Base-by-base conservation (phyloP, 371 early-diverging fungal species). In the Mucor racemosus region DNA sequence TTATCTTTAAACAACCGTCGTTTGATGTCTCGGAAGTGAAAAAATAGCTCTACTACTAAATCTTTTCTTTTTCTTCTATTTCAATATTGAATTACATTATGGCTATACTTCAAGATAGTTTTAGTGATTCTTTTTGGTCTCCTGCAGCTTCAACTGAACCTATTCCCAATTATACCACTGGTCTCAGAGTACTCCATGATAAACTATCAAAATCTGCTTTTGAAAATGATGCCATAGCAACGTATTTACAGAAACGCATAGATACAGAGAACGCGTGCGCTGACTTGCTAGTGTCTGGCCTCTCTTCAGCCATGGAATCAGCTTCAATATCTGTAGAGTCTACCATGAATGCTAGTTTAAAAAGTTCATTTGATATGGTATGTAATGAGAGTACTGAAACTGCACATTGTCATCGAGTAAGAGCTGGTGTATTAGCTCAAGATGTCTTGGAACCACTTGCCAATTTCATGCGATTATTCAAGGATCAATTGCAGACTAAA, bases 381-480 rank as follows among this genome's bases (percentile, higher is more conserved):
- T 50, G 56, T 11, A 6, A 26, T 1, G 71, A 71, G 21, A 54
- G 55, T 4, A 31, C 35, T 13, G 71, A 71, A 34, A 38, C 67
- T 8, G 63, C 63, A 5, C 67, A 60, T 38, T 41, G 55, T 5
- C 64, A 66, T 54, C 62, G 59, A 8, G 33, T 66, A 4, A 42
- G 71, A 38, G 67, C 67, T 0, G 48, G 48, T 21, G 13, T 62
- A 6, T 35, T 71, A 2, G 19, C 50, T 13, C 67, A 67, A 26
- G 67, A 71, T 14, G 67, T 64, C 0, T 33, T 67, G 21, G 60
- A 42, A 7, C 71, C 71, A 21, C 36, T 71, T 5, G 21, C 13
- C 0, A 42, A 41, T 19, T 71, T 71, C 34, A 46, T 60, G 8
- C 17, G 21, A 0, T 9, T 34, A 15, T 65, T 69, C 39, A 11